Evolutionary conservation across 2,329 filamentous ascomycete genomes (phyloP).

Genomic region (Xylaria polymorpha): DNA sequence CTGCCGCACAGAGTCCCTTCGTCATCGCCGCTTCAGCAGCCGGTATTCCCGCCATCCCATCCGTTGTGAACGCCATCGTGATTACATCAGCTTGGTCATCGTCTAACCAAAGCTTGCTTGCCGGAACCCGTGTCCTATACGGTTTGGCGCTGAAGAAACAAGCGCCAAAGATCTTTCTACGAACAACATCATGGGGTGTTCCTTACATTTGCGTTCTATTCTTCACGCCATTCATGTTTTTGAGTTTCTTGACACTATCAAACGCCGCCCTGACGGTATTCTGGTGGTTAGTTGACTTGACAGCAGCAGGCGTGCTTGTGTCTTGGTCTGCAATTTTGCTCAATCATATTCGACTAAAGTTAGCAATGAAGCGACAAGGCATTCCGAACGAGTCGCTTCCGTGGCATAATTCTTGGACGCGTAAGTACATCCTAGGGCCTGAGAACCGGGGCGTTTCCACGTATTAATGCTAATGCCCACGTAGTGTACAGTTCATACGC

Average conservation of each 20-base stretch:
- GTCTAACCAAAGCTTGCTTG: conserved; percentile 72
- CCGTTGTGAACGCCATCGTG: conserved; percentile 81
- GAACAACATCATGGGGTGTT: conserved; percentile 62
- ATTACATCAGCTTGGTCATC: conserved; percentile 78
- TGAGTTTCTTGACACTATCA: conserved; percentile 69
- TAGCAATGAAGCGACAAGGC: conserved; percentile 66
- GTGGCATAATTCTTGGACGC: conserved; percentile 72
- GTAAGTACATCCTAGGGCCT: conserved; percentile 54
- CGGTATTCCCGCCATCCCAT: conserved; percentile 73
- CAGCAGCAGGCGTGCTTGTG: conserved; percentile 70
- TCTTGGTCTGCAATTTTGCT: conserved; percentile 71
- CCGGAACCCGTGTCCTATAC: conserved; percentile 69
- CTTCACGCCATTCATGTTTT: conserved; percentile 65
- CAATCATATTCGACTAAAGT: conserved; percentile 68
- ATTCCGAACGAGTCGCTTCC: conserved; percentile 64
- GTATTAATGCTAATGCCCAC: conserved; percentile 14
- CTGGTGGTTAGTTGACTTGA: conserved; percentile 72
- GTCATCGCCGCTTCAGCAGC: conserved; percentile 78
- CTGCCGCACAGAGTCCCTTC: conserved; percentile 67
- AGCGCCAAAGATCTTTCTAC: conserved; percentile 66
- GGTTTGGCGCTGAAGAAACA: conserved; percentile 69
- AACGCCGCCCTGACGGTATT: conserved; percentile 71
- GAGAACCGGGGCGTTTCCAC: neutral
- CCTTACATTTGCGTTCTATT: conserved; percentile 69
- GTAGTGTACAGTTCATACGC: conserved; percentile 70